phyloP scores from a whole-genome alignment of 78 protist species.

The Dictyostelium purpureum region DNA sequence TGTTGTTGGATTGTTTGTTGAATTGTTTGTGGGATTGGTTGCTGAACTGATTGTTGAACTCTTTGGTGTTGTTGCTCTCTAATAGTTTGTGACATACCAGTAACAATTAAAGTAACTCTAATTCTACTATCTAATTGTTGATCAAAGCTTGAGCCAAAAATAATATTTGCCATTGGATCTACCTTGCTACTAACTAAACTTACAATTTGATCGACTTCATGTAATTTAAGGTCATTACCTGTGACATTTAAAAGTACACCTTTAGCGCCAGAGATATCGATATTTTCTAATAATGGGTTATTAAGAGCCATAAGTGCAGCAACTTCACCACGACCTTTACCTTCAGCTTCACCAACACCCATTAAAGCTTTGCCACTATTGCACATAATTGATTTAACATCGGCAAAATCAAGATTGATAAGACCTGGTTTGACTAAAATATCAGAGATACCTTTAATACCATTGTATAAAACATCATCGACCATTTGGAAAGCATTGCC shows the following conservation, averaged over 20 bases:
- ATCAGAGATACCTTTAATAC: constrained; percentile 89
- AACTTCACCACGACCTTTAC: constrained; percentile 51
- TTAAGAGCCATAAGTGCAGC: constrained; percentile 81
- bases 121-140: constrained; percentile 54
- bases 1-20: constrained; percentile 26
- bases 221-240: constrained; percentile 66
- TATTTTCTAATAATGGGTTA: constrained; percentile 83
- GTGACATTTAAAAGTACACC: constrained; percentile 76
- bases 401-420: constrained; percentile 93
- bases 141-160: constrained; percentile 80
- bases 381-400: constrained; percentile 86
- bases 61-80: not conserved
- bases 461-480: constrained; percentile 88
- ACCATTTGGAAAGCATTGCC: constrained; percentile 87
- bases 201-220: constrained; percentile 79
- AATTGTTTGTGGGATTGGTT: not conserved
- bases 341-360: constrained; percentile 86
- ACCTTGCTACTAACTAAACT: constrained; percentile 57
- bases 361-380: constrained; percentile 85
- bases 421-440: constrained; percentile 89
- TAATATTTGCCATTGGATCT: constrained; percentile 81
- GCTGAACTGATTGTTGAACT: not conserved
- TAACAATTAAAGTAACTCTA: constrained; percentile 80
- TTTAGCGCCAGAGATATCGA: constrained; percentile 77
- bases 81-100: constrained; percentile 60